Conservation (phyloP, 306 rosid species). For the Fagus crenata region DNA sequence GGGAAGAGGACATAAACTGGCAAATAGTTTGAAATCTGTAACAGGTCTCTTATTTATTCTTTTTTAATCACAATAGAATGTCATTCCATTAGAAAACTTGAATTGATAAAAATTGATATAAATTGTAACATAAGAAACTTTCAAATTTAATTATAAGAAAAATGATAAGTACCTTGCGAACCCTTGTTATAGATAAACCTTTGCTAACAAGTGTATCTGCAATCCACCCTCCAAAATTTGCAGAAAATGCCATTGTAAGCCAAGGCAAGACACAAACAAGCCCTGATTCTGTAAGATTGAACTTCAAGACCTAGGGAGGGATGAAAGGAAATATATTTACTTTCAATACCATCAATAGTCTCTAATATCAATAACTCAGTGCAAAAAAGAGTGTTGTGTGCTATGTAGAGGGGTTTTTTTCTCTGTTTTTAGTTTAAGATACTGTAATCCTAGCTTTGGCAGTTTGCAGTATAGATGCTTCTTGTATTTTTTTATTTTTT, state of each 20-base stretch:
- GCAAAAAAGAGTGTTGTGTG: too few species aligned
- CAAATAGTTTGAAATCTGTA: background rate
- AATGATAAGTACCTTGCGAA: constrained; percentile 77
- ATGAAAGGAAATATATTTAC: background rate
- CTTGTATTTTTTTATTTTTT: too few species aligned
- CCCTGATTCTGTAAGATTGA: constrained; percentile 96
- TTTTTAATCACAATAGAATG: background rate
- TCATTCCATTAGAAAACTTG: background rate
- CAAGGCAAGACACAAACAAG: constrained; percentile 87
- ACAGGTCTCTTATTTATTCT: background rate
- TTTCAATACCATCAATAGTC: background rate
- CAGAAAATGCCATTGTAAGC: constrained; percentile 95
- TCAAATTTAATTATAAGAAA: background rate
- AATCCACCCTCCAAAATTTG: constrained; percentile 96
- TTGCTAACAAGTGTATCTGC: constrained; percentile 93
- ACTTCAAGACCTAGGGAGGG: constrained; percentile 78
- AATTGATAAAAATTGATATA: background rate
- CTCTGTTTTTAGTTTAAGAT: too few species aligned
- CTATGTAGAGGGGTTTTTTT: too few species aligned
- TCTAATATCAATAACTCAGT: too few species aligned
- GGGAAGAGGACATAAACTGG: background rate
- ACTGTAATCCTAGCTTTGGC: too few species aligned
- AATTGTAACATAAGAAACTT: background rate
- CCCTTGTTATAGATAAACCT: constrained; percentile 80
- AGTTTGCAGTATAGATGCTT: too few species aligned